Evolutionary conservation across 169 alveolate genomes (phyloP).

Genomic region (Perkinsus olseni): DNA sequence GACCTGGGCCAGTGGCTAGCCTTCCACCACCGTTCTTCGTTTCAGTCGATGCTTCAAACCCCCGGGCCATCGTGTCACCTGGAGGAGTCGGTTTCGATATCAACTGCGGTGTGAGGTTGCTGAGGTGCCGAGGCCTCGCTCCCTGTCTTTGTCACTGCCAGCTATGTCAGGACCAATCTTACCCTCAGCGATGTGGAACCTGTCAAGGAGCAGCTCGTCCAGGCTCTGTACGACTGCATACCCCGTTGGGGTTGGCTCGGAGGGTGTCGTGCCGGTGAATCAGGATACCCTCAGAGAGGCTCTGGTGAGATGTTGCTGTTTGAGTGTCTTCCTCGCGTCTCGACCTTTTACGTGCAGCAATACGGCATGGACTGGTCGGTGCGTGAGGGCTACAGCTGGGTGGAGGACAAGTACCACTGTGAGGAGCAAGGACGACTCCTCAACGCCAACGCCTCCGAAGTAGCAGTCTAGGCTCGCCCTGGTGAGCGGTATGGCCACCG

Average conservation of each 20-base stretch:
- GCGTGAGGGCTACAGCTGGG: slow-evolving; percentile 60
- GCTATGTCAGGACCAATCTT: slow-evolving; percentile 26
- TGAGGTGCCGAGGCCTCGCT: slow-evolving; percentile 12
- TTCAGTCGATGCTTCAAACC: slow-evolving; percentile 51
- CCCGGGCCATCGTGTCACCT: slow-evolving; percentile 69
- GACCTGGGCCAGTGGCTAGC: background rate
- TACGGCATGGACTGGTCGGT: slow-evolving; percentile 71
- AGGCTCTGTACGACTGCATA: slow-evolving; percentile 64
- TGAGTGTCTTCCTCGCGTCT: background rate
- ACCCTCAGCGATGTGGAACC: slow-evolving; percentile 43
- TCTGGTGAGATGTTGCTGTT: background rate
- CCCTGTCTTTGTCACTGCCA: background rate
- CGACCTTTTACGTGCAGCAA: slow-evolving; percentile 32
- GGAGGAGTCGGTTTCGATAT: slow-evolving; percentile 85
- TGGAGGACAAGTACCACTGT: slow-evolving; percentile 66
- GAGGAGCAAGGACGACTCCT: slow-evolving; percentile 73
- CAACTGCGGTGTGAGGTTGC: slow-evolving; percentile 75
- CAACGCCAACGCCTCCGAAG: slow-evolving; percentile 56
- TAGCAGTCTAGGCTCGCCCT: background rate
- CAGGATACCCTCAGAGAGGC: slow-evolving; percentile 27
- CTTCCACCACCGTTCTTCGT: background rate
- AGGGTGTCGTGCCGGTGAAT: slow-evolving; percentile 48
- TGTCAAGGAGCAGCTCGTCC: slow-evolving; percentile 59
- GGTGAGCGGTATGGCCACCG: background rate
- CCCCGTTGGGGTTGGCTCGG: slow-evolving; percentile 83